Evolutionary conservation across 1,284 basidiomycete species (phyloP).

Genomic region (Cutaneotrichosporon sp.): DNA sequence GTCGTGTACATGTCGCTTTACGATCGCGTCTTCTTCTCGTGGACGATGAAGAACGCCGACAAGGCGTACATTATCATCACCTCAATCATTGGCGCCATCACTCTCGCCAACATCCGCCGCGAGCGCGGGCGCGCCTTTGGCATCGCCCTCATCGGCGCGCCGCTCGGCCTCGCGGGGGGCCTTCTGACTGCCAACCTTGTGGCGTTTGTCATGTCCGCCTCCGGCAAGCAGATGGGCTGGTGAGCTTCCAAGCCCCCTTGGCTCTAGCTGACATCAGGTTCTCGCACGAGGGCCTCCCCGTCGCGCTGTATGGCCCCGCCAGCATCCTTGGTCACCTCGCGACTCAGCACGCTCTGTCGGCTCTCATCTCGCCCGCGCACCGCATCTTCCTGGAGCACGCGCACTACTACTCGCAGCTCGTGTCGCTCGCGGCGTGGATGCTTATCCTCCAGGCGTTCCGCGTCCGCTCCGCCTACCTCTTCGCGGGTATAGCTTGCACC

Average conservation of each 20-base stretch:
- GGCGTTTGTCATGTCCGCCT: constrained; percentile 69
- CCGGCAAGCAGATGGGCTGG: constrained; percentile 60
- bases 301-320: constrained; percentile 77
- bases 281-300: constrained; percentile 67
- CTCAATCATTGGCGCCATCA: constrained; percentile 55
- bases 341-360: constrained; percentile 36
- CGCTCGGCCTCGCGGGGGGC: constrained; percentile 50
- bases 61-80: constrained; percentile 64
- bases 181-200: constrained; percentile 69
- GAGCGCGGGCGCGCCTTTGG: constrained; percentile 49
- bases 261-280: constrained; percentile 66
- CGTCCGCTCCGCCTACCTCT: constrained; percentile 54
- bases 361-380: constrained; percentile 31
- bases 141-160: constrained; percentile 61
- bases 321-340: constrained; percentile 58
- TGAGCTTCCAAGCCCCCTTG: constrained; percentile 29
- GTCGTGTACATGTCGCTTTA: constrained; percentile 72
- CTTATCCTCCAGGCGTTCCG: constrained; percentile 57
- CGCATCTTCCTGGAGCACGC: constrained; percentile 60
- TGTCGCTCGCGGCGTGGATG: constrained; percentile 60
- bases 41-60: constrained; percentile 70
- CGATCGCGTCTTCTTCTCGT: constrained; percentile 66
- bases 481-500: constrained; percentile 36
- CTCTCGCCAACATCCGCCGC: constrained; percentile 42
- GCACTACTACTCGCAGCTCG: constrained; percentile 63